A percentile compares a stretch with the other conserved stretches of the same genome.
phyloP scores from a whole-genome alignment of 129 eudicot genomes.

The Logfia minima region DNA sequence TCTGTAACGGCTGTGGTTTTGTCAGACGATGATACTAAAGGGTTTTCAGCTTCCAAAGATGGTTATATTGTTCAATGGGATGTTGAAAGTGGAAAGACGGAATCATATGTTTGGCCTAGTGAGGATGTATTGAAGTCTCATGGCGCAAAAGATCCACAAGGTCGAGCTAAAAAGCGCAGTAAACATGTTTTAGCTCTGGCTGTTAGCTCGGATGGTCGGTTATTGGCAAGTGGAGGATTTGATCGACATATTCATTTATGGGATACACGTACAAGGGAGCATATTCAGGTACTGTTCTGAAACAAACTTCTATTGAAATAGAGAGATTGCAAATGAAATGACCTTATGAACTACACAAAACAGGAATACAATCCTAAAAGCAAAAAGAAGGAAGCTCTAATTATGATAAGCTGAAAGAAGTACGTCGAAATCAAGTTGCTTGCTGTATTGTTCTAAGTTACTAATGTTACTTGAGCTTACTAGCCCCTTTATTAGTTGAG shows the following conservation, averaged over 20 bases:
- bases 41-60: conserved; percentile 94
- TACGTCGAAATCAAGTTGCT: no score
- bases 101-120: conserved; percentile 71
- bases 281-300: conserved; percentile 58
- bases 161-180: conserved; percentile 79
- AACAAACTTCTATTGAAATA: neutral
- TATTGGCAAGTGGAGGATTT: conserved; percentile 92
- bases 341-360: no score
- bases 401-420: no score
- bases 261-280: conserved; percentile 83
- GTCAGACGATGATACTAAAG: conserved; percentile 76
- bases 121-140: conserved; percentile 78
- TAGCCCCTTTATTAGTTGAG: no score
- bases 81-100: conserved; percentile 68
- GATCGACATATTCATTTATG: conserved; percentile 97
- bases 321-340: no score
- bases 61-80: conserved; percentile 81
- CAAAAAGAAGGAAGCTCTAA: no score
- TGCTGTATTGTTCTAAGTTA: no score
- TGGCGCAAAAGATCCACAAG: conserved; percentile 74
- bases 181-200: conserved; percentile 79
- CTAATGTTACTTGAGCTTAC: no score
- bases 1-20: conserved; percentile 84
- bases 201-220: conserved; percentile 84
- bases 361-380: no score